Base-by-base conservation (phyloP, 345 rosid species). In the Gossypium longicalyx region DNA sequence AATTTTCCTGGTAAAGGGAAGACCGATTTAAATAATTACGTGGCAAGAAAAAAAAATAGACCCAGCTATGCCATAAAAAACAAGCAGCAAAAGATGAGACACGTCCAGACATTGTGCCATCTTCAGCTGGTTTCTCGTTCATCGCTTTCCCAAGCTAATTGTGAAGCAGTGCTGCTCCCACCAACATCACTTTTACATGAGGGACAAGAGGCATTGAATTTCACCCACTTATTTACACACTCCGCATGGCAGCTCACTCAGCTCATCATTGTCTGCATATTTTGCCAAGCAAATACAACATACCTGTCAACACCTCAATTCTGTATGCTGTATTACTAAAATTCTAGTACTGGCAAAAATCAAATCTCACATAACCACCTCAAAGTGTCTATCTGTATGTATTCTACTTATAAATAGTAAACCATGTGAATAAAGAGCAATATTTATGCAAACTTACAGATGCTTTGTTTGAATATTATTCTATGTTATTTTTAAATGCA, bases 191-290 rank as follows among this genome's bases (percentile, higher is more conserved):
- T 78, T 77, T 89, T 89, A 77, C 97, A 91, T 41, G 89, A 90
- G 52, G 92, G 97, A 62, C 97, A 89, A 0, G 87, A 83, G 13
- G 92, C 97, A 16, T 88, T 91, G 69, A 91, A 85, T 69, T 87
- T 89, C 27, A 89, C 75, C 97, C 93, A 88, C 77, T 85, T 91
- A 78, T 89, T 92, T 67, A 91, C 89, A 70, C 97, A 88, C 22
- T 77, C 87, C 2, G 86, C 88, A 49, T 88, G 87, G 85, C 68
- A 89, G 74, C 80, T 88, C 97, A 80, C 86, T 84, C 67, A 91
- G 83, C 72, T 85, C 83, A 22, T 89, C 92, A 9, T 85, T 70
- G 11, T 91, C 90, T 44, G 78, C 89, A 77, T 86, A 89, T 74
- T 81, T 83, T 2, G 88, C 78, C 84, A 91, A 77, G 82, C 97